Conservation (phyloP, 495 filamentous ascomycete species). For the Hypoxylon lenormandii region DNA sequence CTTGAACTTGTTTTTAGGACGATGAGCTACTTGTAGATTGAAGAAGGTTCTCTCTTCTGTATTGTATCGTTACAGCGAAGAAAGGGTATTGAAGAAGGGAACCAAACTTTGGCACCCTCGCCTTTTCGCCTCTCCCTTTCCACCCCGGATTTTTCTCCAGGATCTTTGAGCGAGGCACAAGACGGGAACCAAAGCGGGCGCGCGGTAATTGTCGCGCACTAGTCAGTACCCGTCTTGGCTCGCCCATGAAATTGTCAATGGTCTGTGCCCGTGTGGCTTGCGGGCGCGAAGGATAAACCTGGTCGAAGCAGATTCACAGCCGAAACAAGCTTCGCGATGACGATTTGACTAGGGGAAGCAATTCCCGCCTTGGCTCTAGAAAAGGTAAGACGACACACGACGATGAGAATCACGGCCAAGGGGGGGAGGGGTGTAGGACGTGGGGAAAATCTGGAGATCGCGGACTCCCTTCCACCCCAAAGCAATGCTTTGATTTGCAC, state of each 20-base stretch:
- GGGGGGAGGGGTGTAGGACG: slow-evolving; percentile 16
- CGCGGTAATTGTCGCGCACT: slow-evolving; percentile 35
- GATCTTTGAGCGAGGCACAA: slow-evolving; percentile 16
- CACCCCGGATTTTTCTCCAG: slow-evolving; percentile 15
- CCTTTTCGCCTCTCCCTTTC: too few relatives aligned
- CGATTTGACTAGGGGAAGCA: slow-evolving; percentile 18
- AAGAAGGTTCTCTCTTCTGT: too few relatives aligned
- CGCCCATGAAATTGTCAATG: slow-evolving; percentile 17
- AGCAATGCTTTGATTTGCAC: slow-evolving; percentile 14
- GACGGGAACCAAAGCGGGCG: slow-evolving; percentile 38
- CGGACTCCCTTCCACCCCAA: slow-evolving; percentile 15
- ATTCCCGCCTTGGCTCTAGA: slow-evolving; percentile 23
- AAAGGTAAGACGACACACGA: slow-evolving; percentile 46
- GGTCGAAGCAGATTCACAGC: slow-evolving; percentile 13
- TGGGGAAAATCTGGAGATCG: slow-evolving; percentile 46
- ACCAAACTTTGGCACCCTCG: slow-evolving; percentile 17
- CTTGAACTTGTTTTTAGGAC: slow-evolving; percentile 7
- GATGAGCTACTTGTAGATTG: background rate
- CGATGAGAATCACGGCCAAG: slow-evolving; percentile 31
- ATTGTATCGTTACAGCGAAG: too few relatives aligned
- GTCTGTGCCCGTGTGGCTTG: slow-evolving; percentile 25
- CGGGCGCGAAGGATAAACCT: slow-evolving; percentile 18
- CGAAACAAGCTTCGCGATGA: slow-evolving; percentile 43
- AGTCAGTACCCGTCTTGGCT: slow-evolving; percentile 49
- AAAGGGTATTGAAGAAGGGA: too few relatives aligned